A percentile compares a stretch with the other conserved stretches of the same genome.
Evolutionary conservation across 2,329 filamentous ascomycete species (phyloP).

Genomic region (Nothopassalora personata): DNA sequence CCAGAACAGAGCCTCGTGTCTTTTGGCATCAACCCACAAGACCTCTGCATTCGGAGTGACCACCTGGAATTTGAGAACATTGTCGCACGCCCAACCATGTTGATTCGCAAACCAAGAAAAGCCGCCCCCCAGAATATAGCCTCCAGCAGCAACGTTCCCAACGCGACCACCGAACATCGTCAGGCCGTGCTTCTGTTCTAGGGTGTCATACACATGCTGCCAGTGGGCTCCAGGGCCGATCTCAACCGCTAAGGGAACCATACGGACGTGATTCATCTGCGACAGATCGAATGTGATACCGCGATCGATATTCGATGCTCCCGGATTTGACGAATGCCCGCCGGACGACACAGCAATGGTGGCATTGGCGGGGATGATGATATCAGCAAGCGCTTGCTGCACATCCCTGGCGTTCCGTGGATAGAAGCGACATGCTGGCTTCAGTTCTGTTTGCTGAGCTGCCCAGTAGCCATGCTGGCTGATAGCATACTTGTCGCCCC

Average conservation of each 20-base stretch:
- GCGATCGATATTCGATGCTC: conserved; percentile 22
- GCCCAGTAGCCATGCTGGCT: conserved; percentile 11
- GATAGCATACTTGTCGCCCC: conserved; percentile 5
- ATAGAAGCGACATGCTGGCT: conserved; percentile 16
- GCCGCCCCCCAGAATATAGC: conserved; percentile 43
- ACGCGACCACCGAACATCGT: conserved; percentile 43
- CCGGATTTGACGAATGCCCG: conserved; percentile 23
- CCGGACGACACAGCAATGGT: conserved; percentile 26
- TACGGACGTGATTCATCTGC: conserved; percentile 12
- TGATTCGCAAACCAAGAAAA: conserved; percentile 45
- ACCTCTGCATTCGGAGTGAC: conserved; percentile 23
- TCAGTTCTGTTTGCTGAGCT: conserved; percentile 8
- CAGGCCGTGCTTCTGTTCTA: conserved; percentile 37
- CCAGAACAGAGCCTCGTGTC: conserved; percentile 26
- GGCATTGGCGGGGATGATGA: conserved; percentile 14
- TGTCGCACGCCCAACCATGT: conserved; percentile 46
- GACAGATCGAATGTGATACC: conserved; percentile 28
- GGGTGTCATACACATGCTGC: conserved; percentile 37
- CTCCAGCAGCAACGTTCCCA: conserved; percentile 42
- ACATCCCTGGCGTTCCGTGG: conserved; percentile 12
- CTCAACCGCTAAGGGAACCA: conserved; percentile 10
- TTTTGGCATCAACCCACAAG: conserved; percentile 14
- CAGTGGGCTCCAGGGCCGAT: conserved; percentile 45
- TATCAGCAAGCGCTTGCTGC: conserved; percentile 18
- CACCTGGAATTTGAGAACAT: conserved; percentile 20